Base-by-base conservation (phyloP, 306 rosid species). In the Cicer arietinum region DNA sequence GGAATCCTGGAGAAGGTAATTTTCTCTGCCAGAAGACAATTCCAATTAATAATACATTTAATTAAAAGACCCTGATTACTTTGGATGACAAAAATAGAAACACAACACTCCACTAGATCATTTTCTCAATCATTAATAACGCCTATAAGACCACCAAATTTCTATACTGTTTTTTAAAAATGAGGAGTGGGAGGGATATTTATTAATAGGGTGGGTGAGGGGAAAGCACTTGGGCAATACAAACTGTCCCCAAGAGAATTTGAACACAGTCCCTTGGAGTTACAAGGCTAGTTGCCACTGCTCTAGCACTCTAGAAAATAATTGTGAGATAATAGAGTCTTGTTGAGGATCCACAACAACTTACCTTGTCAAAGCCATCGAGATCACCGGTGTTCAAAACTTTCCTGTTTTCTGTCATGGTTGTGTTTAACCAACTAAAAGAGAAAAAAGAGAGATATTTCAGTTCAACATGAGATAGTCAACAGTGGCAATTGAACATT, bases 331-430 rank as follows among this genome's bases (percentile, higher is more conserved):
- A 54, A 63, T 56, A 69, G 16, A 10, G 17, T 40, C 37, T 83
- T 66, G 52, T 62, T 16, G 7, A 18, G 12, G 54, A 71, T 59
- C 9, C 54, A 65, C 9, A 65, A 68, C 9, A 60, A 48, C 73
- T 76, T 73, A 90, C 99, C 98, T 92, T 95, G 84, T 95, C 98
- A 80, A 90, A 95, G 74, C 96, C 98, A 72, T 95, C 99, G 16
- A 95, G 94, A 77, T 92, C 99, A 62, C 79, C 65, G 20, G 95
- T 88, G 70, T 45, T 82, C 82, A 95, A 71, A 75, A 87, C 61
- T 90, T 92, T 92, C 79, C 98, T 88, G 74, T 92, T 86, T 88
- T 95, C 98, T 1, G 82, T 90, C 99, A 95, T 92, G 1, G 96
- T 89, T 62, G 97, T 95, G 90, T 95, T 95, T 70, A 92, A 80